Conservation (phyloP, 1,284 basidiomycete genomes). For the Puccinia polysora region DNA sequence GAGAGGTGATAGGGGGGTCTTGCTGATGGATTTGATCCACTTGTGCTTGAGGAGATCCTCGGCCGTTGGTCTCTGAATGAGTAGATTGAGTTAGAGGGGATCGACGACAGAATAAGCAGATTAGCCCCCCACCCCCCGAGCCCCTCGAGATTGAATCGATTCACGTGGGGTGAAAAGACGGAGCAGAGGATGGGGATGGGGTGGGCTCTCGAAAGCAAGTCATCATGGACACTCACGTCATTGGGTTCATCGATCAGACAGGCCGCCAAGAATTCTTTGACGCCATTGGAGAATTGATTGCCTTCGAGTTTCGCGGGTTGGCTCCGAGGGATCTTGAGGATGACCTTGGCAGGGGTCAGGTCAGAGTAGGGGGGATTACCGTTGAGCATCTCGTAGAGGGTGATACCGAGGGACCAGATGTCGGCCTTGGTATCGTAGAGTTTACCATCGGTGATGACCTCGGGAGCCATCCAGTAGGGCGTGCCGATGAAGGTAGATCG, state of each 20-base stretch:
- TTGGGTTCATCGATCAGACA: constrained; percentile 78
- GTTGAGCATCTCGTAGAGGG: constrained; percentile 89
- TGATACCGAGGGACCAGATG: constrained; percentile 93
- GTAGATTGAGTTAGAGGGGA: constrained; percentile 28
- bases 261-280: constrained; percentile 80
- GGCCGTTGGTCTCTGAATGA: constrained; percentile 68
- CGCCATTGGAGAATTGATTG: constrained; percentile 69
- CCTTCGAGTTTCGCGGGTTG: constrained; percentile 79
- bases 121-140: too few relatives aligned
- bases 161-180: neutral
- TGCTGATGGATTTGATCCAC: constrained; percentile 79
- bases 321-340: constrained; percentile 82
- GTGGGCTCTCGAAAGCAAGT: neutral
- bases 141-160: too few relatives aligned
- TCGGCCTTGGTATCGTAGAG: constrained; percentile 92
- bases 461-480: constrained; percentile 98
- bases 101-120: constrained; percentile 38
- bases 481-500: constrained; percentile 92
- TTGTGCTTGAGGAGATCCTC: constrained; percentile 86
- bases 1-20: constrained; percentile 66
- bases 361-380: constrained; percentile 85
- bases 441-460: constrained; percentile 80
- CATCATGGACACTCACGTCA: constrained; percentile 60
- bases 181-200: too few relatives aligned
- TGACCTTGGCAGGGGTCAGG: constrained; percentile 68